Conservation (phyloP, 106 monocot genomes). For the Apostasia ramifera region DNA sequence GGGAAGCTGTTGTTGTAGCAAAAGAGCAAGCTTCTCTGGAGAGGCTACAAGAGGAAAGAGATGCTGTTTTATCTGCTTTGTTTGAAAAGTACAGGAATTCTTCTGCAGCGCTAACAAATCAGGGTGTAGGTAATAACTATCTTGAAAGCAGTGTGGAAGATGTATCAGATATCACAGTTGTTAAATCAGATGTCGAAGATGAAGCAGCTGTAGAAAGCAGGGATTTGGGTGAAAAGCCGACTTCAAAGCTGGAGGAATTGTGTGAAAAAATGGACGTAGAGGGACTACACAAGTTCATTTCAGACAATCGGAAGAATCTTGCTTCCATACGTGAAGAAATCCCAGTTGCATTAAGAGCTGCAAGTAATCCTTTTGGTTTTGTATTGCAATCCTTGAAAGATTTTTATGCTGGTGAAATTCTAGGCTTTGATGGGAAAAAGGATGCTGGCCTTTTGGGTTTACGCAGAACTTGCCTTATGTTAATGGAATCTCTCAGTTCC, state of each 20-base stretch:
- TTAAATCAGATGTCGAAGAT: conserved; percentile 25
- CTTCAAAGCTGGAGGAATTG: conserved; percentile 41
- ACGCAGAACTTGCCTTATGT: conserved; percentile 86
- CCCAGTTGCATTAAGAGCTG: conserved; percentile 52
- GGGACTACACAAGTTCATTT: conserved; percentile 74
- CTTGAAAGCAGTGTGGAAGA: conserved; percentile 25
- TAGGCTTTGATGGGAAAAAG: conserved; percentile 71
- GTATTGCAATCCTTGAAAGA: conserved; percentile 72
- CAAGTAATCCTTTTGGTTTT: conserved; percentile 47
- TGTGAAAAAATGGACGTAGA: conserved; percentile 78
- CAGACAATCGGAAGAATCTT: conserved; percentile 86
- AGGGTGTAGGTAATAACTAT: conserved; percentile 6
- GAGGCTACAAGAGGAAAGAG: conserved; percentile 67
- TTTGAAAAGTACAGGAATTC: conserved; percentile 24
- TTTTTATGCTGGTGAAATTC: conserved; percentile 65
- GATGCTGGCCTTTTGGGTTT: conserved; percentile 76
- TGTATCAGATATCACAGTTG: conserved; percentile 15
- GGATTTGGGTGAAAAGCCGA: conserved; percentile 15
- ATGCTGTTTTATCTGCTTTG: conserved; percentile 58
- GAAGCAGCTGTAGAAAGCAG: conserved; percentile 16
- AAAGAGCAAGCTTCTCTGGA: conserved; percentile 76
- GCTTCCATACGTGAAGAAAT: conserved; percentile 79
- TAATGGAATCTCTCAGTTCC: conserved; percentile 77
- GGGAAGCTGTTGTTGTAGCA: conserved; percentile 50
- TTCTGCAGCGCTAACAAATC: conserved; percentile 8